Evolutionary conservation across 345 rosid genomes (phyloP).

Genomic region (Salix suchowensis): DNA sequence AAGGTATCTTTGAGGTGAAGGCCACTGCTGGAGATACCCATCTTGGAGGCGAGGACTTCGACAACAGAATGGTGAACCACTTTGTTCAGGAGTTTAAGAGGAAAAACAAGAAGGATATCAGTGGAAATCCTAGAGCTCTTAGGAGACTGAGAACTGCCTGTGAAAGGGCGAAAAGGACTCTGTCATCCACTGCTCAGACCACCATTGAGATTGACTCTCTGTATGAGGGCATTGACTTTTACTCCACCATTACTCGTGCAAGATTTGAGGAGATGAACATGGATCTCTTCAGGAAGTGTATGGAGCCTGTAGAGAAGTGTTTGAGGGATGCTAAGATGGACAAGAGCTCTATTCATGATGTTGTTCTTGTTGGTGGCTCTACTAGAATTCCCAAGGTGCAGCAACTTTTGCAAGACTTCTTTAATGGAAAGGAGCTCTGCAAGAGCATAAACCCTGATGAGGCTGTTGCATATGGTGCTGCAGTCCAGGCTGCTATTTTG

Average conservation of each 20-base stretch:
- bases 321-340: slow-evolving; percentile 50
- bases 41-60: slow-evolving; percentile 12
- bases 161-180: slow-evolving; percentile 49
- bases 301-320: slow-evolving; percentile 55
- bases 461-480: slow-evolving; percentile 38
- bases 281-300: slow-evolving; percentile 51
- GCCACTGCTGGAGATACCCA: slow-evolving; percentile 17
- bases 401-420: slow-evolving; percentile 32
- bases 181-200: slow-evolving; percentile 51
- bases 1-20: slow-evolving; percentile 10
- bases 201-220: slow-evolving; percentile 47
- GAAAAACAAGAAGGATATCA: slow-evolving; percentile 32
- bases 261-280: slow-evolving; percentile 47
- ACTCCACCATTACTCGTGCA: slow-evolving; percentile 41
- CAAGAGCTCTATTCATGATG: slow-evolving; percentile 40
- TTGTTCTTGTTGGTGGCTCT: slow-evolving; percentile 46
- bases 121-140: slow-evolving; percentile 32
- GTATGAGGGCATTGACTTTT: slow-evolving; percentile 42
- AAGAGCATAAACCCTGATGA: slow-evolving; percentile 38
- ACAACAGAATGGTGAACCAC: slow-evolving; percentile 33
- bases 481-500: slow-evolving; percentile 29
- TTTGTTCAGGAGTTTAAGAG: slow-evolving; percentile 38
- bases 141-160: slow-evolving; percentile 46
- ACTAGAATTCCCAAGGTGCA: slow-evolving; percentile 46
- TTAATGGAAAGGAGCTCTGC: slow-evolving; percentile 31